Evolutionary conservation across 2,329 filamentous ascomycete species (phyloP), one percentile per base, ranked within the genome.

Genomic region (Scedosporium apiospermum): DNA sequence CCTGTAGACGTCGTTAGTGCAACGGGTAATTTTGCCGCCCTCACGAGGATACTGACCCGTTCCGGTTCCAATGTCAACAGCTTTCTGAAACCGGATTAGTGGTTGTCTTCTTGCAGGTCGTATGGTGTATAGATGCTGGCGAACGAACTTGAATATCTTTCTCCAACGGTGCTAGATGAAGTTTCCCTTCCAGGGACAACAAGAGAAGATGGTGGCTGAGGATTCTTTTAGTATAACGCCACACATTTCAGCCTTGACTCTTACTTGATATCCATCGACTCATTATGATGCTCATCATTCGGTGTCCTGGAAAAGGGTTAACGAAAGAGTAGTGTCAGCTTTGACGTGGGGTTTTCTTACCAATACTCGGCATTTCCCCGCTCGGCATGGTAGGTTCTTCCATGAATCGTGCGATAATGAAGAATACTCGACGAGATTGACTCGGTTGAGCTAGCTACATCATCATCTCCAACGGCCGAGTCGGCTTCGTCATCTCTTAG

Each of bases 41-140:
- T 27, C 18, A 16, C 14, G 55, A 34, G n/a, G 16, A 5, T 34
- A 57, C 27, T 74, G 72, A 65, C 82, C 82, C 1, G 82, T 82
- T 27, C 83, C 84, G 3, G 82, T 85, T 46, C 82, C 80, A 7
- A 84, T 72, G 63, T 83, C 80, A 21, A 84, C 69, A 2, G 66
- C 63, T 49, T 61, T 67, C 65, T 66, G 0, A 1, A 2, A 14
- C n/a, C 6, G 65, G 57, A 12, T 62, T 63, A 2, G 63, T 7
- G 26, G 21, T 38, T 27, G 44, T 16, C 10, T 16, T 58, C 12
- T 41, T 16, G 4, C 18, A 4, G 27, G 10, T 38, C 34, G 3
- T 12, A 38, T 38, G 10, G 10, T 3, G n/a, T 12, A 18, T 21
- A 21, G 16, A 16, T 38, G 62, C 63, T 4, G 42, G 30, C 23